A percentile compares a stretch with the other conserved stretches of the same genome.
These are phyloP conservation scores for Candida frijolesensis DNA, from an alignment of 1,139 yeast species.

Conservation along the genomic window DNA sequence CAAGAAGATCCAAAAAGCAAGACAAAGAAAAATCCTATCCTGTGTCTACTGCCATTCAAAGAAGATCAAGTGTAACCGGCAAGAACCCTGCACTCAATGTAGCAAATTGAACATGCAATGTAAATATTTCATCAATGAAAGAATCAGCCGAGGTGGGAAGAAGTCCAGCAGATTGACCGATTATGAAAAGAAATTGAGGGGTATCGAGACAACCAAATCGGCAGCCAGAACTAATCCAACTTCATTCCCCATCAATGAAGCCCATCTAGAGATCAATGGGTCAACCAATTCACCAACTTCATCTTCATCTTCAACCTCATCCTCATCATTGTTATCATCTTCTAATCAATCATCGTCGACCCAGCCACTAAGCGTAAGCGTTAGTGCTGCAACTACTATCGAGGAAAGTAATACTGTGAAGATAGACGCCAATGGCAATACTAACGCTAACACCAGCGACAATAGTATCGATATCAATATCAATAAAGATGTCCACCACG, in stretches of 20 bases:
- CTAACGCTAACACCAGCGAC: neutral
- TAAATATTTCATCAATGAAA: conserved; percentile 57
- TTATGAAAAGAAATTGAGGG: conserved; percentile 14
- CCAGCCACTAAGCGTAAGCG: neutral
- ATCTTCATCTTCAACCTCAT: neutral
- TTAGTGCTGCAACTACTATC: conserved; percentile 6
- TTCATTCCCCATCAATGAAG: too few relatives aligned
- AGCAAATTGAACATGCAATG: conserved; percentile 45
- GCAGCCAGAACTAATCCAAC: neutral
- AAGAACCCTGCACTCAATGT: conserved; percentile 54
- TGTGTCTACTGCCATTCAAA: conserved; percentile 66
- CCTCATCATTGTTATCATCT: too few relatives aligned
- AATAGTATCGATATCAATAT: neutral
- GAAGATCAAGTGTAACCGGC: conserved; percentile 60
- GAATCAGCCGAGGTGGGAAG: conserved; percentile 53
- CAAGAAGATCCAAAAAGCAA: conserved; percentile 57
- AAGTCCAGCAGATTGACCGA: conserved; percentile 22
- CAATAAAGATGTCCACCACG: neutral
- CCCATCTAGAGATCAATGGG: neutral
- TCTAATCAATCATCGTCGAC: neutral
- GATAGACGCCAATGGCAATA: neutral
- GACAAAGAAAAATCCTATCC: conserved; percentile 58
- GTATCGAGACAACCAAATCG: conserved; percentile 4
- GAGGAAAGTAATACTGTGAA: neutral
- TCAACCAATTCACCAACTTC: conserved; percentile 1